Base-by-base conservation (phyloP, 345 rosid species). In the Syzygium aqueum region DNA sequence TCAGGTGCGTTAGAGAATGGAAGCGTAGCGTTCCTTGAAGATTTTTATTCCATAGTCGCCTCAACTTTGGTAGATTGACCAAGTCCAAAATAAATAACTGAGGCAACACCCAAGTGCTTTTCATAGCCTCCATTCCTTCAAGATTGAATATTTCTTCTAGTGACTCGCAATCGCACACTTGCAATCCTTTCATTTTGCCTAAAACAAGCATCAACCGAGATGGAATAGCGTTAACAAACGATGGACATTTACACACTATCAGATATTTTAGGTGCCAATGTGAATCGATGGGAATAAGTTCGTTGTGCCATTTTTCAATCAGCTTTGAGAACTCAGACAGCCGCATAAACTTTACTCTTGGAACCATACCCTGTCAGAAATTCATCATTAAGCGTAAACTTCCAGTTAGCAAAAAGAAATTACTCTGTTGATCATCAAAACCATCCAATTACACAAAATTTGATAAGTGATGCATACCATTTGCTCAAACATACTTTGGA, bases 81-180 rank as follows among this genome's bases (percentile, higher is more conserved):
- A 56, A 56, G 0, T 3, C 2, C n/a, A 56, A 0, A 8, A 5
- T 0, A 0, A 0, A 2, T 56, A 57, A 9, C 6, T 0, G 6
- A 57, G 63, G 63, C 0, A 57, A 13, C 63, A 57, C 63, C 1
- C 1, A 6, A 57, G 63, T 57, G 6, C 63, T 0, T 57, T 57
- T 11, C 1, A 23, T 9, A 57, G 13, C 0, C 63, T 57, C 28
- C n/a, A 0, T 9, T 10, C 63, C 63, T 57, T 57, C n/a, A 4
- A 57, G 14, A 57, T 5, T 2, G 0, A 25, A 57, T 9, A 57
- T 25, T 23, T 57, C 63, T 25, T 57, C 63, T 57, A 57, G 63
- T 9, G 63, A 57, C 52, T 57, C 14, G 0, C 28, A 57, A 57
- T 57, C 63, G 0, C 28, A 25, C 6, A 57, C 28, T 57, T 57